A percentile compares a stretch with the other conserved stretches of the same genome.
phyloP scores from a whole-genome alignment of 2,329 filamentous ascomycete genomes.

The Phialophora expanda region DNA sequence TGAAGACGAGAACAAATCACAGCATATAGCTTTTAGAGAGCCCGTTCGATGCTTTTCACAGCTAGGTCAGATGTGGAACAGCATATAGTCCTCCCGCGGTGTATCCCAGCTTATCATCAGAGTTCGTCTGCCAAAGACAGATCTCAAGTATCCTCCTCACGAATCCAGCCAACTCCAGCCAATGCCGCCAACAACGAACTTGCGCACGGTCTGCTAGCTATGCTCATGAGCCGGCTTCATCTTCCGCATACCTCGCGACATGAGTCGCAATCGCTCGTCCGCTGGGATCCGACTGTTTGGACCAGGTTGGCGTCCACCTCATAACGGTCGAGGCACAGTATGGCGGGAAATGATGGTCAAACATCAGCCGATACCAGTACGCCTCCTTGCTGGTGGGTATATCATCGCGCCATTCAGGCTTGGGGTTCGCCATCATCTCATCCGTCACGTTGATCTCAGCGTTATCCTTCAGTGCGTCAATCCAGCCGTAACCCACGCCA shows the following conservation, averaged over 20 bases:
- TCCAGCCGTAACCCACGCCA: slow-evolving; percentile 98
- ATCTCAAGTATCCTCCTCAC: slow-evolving; percentile 7
- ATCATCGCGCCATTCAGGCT: slow-evolving; percentile 91
- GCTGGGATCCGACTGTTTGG: slow-evolving; percentile 91
- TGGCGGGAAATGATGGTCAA: slow-evolving; percentile 96
- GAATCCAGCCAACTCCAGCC: slow-evolving; percentile 15
- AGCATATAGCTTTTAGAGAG: neutral
- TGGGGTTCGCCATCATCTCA: slow-evolving; percentile 98
- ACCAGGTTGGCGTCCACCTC: slow-evolving; percentile 98
- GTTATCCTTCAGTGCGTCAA: slow-evolving; percentile 93
- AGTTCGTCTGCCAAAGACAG: slow-evolving; percentile 4
- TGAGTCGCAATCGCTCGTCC: slow-evolving; percentile 82
- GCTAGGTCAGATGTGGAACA: slow-evolving; percentile 15
- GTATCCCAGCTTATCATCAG: neutral
- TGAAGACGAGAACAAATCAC: neutral
- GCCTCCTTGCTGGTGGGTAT: slow-evolving; percentile 97
- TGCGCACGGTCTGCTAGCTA: slow-evolving; percentile 11
- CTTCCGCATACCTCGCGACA: slow-evolving; percentile 68
- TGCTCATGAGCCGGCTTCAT: slow-evolving; percentile 25
- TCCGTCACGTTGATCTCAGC: slow-evolving; percentile 89
- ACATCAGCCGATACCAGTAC: slow-evolving; percentile 99
- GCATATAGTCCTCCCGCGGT: slow-evolving; percentile 8
- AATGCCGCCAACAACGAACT: slow-evolving; percentile 18
- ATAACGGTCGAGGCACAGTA: slow-evolving; percentile 90
- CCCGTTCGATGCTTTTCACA: slow-evolving; percentile 10